Percentiles rank a stretch among this genome's conserved stretches.
phyloP scores from a whole-genome alignment of 208 protist genomes.

The Crithidia acanthocephali region DNA sequence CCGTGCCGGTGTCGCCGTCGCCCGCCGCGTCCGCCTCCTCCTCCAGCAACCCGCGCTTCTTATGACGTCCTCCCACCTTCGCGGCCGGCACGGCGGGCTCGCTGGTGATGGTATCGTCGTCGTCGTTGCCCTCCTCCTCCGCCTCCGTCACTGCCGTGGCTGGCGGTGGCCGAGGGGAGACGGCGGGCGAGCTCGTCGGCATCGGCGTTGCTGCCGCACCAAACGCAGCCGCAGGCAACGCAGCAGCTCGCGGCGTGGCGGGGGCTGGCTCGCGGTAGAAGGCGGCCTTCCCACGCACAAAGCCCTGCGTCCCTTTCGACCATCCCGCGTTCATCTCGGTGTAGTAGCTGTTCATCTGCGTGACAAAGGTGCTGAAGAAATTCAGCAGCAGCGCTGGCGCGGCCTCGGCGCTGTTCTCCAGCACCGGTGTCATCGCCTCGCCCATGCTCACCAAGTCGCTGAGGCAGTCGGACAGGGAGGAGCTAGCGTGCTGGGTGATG shows the following conservation, averaged over 20 bases:
- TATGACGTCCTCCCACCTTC: neutral
- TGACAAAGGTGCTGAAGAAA: constrained; percentile 66
- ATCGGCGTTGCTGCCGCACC: neutral
- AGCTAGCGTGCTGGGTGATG: constrained; percentile 17
- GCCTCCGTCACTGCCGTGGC: neutral
- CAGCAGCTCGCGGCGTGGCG: neutral
- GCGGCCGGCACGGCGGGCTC: neutral
- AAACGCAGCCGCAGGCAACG: neutral
- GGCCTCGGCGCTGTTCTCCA: constrained; percentile 51
- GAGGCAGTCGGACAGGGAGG: constrained; percentile 52
- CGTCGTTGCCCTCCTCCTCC: constrained; percentile 20
- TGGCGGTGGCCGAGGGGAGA: constrained; percentile 1
- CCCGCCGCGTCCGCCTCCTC: constrained; percentile 7
- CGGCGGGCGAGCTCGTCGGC: constrained; percentile 1
- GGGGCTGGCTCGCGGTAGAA: constrained; percentile 33
- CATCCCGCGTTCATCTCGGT: constrained; percentile 37
- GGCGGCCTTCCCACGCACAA: constrained; percentile 37
- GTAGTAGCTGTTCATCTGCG: constrained; percentile 55
- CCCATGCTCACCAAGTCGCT: constrained; percentile 65
- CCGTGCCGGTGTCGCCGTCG: neutral
- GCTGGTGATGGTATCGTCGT: constrained; percentile 12
- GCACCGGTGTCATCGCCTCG: constrained; percentile 65
- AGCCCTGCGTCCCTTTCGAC: constrained; percentile 23
- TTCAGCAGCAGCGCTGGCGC: constrained; percentile 62
- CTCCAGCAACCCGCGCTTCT: constrained; percentile 6